Evolutionary conservation across 441 rosid species (phyloP).

Genomic region (Populus hybrid): DNA sequence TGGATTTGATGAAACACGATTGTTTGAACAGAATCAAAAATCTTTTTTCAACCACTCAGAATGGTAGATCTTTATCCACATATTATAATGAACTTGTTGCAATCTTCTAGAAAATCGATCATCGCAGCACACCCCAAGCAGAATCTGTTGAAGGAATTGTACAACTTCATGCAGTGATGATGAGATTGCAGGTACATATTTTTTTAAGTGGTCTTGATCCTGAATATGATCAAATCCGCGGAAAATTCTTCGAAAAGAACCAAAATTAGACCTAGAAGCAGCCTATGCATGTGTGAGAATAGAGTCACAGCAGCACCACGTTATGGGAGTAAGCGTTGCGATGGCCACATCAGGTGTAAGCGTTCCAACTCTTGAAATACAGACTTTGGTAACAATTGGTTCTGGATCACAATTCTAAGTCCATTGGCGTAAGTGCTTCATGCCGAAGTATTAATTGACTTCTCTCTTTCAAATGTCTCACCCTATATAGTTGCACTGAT

Average conservation of each 20-base stretch:
- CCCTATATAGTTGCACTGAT: neutral
- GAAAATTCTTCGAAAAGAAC: slow-evolving; percentile 10
- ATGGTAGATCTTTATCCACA: neutral
- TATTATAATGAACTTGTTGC: slow-evolving; percentile 6
- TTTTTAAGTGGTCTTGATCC: slow-evolving; percentile 1
- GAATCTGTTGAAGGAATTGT: neutral
- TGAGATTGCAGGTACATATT: slow-evolving; percentile 16
- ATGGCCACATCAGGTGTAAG: too few relatives aligned
- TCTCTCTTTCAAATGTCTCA: too few relatives aligned
- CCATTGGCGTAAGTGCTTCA: slow-evolving; percentile 73
- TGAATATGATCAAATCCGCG: slow-evolving; percentile 8
- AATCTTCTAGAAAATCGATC: slow-evolving; percentile 14
- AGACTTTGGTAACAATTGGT: slow-evolving; percentile 88
- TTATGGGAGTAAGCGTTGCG: neutral
- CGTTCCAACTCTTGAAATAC: slow-evolving; percentile 9
- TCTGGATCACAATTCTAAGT: slow-evolving; percentile 63
- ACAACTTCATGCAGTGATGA: neutral
- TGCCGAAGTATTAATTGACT: too few relatives aligned
- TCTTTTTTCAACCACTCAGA: too few relatives aligned
- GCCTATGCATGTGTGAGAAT: slow-evolving; percentile 1
- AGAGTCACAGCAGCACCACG: slow-evolving; percentile 1
- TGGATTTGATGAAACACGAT: too few relatives aligned
- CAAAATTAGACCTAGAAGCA: neutral
- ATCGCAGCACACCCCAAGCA: neutral
- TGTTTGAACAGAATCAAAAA: too few relatives aligned